Percentiles rank a stretch among this genome's conserved stretches.
Evolutionary conservation across 768 basidiomycete genomes (phyloP).

Genomic region (Omphalotus guepiniiformis): DNA sequence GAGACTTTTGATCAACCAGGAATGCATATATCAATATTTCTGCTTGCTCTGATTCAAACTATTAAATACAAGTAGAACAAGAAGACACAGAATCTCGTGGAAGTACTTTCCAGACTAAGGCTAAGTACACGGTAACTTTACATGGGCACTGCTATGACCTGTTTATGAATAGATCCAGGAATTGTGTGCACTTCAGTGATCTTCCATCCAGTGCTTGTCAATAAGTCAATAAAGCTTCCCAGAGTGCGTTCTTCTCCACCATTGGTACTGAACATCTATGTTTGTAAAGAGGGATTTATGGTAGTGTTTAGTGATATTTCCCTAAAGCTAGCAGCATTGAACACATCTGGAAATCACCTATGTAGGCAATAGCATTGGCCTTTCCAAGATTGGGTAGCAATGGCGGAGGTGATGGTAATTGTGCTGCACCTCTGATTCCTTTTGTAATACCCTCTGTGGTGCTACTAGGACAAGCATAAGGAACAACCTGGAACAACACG

Average conservation of each 20-base stretch:
- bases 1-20: too few relatives aligned
- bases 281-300: too few relatives aligned
- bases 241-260: conserved; percentile 3
- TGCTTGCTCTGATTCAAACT: too few relatives aligned
- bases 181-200: background rate
- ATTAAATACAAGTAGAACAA: too few relatives aligned
- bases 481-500: conserved; percentile 9
- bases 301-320: too few relatives aligned
- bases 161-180: too few relatives aligned
- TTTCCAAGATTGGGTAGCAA: conserved; percentile 18
- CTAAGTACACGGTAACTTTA: too few relatives aligned
- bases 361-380: conserved; percentile 10
- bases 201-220: conserved; percentile 3
- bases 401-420: conserved; percentile 14
- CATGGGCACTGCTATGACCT: too few relatives aligned
- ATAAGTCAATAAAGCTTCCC: background rate
- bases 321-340: conserved; percentile 7
- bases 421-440: conserved; percentile 3
- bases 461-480: conserved; percentile 8
- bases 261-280: too few relatives aligned
- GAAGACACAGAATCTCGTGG: too few relatives aligned
- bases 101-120: too few relatives aligned
- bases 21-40: too few relatives aligned
- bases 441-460: background rate
- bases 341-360: conserved; percentile 9